A percentile compares a stretch with the other conserved stretches of the same genome.
Evolutionary conservation across 139 green algal genomes (phyloP).

Genomic region (Chlamydomonas eustigma): DNA sequence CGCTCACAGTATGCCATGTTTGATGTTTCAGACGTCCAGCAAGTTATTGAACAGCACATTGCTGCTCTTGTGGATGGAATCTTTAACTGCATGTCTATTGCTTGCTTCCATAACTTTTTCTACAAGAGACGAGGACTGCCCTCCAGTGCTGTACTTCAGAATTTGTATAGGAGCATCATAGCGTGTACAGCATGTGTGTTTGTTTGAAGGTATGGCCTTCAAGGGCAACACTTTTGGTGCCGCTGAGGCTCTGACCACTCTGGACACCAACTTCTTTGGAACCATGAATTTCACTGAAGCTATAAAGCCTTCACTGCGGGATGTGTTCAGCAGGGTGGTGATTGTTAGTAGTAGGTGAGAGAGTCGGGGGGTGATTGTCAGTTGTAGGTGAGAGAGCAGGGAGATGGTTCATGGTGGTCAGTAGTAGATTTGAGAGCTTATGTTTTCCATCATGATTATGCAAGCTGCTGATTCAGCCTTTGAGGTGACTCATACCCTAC

Average conservation of each 20-base stretch:
- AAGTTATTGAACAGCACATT: too few relatives aligned
- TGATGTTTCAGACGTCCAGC: too few relatives aligned
- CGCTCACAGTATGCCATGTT: too few relatives aligned
- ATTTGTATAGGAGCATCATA: conserved; percentile 70
- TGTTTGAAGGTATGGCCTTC: conserved; percentile 64
- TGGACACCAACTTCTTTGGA: conserved; percentile 16
- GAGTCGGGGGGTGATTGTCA: too few relatives aligned
- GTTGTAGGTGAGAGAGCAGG: too few relatives aligned
- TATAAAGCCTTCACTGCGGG: neutral
- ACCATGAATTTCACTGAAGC: neutral
- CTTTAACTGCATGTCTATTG: neutral
- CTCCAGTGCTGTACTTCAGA: neutral
- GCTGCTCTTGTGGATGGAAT: too few relatives aligned
- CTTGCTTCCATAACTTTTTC: conserved; percentile 29
- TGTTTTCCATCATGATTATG: too few relatives aligned
- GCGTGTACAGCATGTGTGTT: too few relatives aligned
- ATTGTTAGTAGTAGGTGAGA: conserved; percentile 10
- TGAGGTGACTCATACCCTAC: too few relatives aligned
- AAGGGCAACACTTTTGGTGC: conserved; percentile 67
- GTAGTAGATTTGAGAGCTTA: too few relatives aligned
- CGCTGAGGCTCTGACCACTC: conserved; percentile 37
- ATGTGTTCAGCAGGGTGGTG: neutral
- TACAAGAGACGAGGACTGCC: conserved; percentile 9
- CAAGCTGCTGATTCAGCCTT: too few relatives aligned
- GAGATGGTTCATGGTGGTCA: too few relatives aligned